Evolutionary conservation across 2,329 filamentous ascomycete genomes (phyloP).

Genomic region (Curvularia spicifera): DNA sequence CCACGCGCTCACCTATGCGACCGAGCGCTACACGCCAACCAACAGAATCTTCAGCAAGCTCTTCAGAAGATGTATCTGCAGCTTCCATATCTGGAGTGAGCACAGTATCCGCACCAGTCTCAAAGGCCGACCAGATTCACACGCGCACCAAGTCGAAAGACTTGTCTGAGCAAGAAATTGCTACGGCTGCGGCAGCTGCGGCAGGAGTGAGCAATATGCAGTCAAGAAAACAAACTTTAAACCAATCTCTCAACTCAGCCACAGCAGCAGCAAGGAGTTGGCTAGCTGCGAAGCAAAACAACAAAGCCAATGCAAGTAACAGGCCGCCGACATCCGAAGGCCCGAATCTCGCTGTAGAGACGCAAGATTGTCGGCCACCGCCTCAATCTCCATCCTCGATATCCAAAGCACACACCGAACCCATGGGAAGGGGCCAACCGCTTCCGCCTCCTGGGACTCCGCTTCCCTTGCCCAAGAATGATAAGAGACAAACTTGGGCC

Average conservation of each 20-base stretch:
- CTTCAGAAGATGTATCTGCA: constrained; percentile 25
- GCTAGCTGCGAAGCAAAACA: constrained; percentile 58
- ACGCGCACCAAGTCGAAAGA: constrained; percentile 27
- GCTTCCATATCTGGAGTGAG: constrained; percentile 36
- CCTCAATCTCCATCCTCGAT: constrained; percentile 10
- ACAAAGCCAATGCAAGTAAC: constrained; percentile 20
- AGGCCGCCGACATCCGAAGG: constrained; percentile 22
- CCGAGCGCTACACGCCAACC: constrained; percentile 34
- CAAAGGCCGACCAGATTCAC: constrained; percentile 16
- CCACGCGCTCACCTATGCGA: constrained; percentile 55
- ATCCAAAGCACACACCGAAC: constrained; percentile 59
- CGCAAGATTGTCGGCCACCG: constrained; percentile 11
- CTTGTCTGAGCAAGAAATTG: constrained; percentile 31
- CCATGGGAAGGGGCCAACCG: constrained; percentile 82
- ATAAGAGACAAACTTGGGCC: constrained; percentile 59
- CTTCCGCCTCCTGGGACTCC: constrained; percentile 82
- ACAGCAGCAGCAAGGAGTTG: constrained; percentile 67
- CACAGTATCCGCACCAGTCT: constrained; percentile 19
- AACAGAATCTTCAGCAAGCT: constrained; percentile 21
- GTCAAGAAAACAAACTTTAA: constrained; percentile 39
- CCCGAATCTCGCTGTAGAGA: constrained; percentile 15
- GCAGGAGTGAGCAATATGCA: constrained; percentile 23
- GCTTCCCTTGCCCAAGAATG: constrained; percentile 69
- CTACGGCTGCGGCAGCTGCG: constrained; percentile 29
- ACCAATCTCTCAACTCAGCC: constrained; percentile 53